Evolutionary conservation across 352 stramenopile genomes (phyloP).

Genomic region (Globisporangium irregulare): DNA sequence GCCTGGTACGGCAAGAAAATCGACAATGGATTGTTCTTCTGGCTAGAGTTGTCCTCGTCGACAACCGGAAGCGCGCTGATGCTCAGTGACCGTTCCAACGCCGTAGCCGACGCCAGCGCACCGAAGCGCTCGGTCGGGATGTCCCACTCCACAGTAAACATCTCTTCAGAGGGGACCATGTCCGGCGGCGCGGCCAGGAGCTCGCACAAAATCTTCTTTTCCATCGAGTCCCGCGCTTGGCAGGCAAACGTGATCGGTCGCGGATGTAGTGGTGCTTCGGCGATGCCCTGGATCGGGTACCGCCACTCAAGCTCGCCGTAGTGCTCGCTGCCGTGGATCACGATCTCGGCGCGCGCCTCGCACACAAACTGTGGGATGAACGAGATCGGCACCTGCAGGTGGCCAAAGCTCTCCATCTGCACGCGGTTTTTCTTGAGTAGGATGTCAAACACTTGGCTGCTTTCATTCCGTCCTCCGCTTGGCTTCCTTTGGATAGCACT

Average conservation of each 20-base stretch:
- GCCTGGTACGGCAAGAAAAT: constrained; percentile 47
- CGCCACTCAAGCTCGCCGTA: constrained; percentile 73
- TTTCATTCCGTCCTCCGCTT: background rate
- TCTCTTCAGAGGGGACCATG: constrained; percentile 41
- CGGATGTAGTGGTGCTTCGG: constrained; percentile 63
- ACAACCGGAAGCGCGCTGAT: constrained; percentile 29
- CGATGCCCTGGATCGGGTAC: constrained; percentile 72
- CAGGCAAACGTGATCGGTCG: constrained; percentile 56
- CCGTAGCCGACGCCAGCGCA: constrained; percentile 32
- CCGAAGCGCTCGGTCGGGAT: constrained; percentile 58
- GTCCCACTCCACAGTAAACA: constrained; percentile 61
- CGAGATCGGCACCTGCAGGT: constrained; percentile 88
- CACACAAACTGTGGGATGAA: constrained; percentile 82
- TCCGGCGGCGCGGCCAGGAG: constrained; percentile 47
- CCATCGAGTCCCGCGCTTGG: constrained; percentile 58
- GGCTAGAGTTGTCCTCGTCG: background rate
- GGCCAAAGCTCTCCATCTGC: constrained; percentile 76
- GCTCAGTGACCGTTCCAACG: constrained; percentile 55
- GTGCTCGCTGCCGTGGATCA: constrained; percentile 60
- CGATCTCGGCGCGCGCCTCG: constrained; percentile 62
- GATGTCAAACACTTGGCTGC: constrained; percentile 57
- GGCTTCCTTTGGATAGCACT: background rate
- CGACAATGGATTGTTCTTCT: background rate
- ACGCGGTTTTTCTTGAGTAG: constrained; percentile 72
- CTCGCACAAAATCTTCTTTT: constrained; percentile 64